Evolutionary conservation across 208 protist species (phyloP).

Genomic region (Crithidia sp.): DNA sequence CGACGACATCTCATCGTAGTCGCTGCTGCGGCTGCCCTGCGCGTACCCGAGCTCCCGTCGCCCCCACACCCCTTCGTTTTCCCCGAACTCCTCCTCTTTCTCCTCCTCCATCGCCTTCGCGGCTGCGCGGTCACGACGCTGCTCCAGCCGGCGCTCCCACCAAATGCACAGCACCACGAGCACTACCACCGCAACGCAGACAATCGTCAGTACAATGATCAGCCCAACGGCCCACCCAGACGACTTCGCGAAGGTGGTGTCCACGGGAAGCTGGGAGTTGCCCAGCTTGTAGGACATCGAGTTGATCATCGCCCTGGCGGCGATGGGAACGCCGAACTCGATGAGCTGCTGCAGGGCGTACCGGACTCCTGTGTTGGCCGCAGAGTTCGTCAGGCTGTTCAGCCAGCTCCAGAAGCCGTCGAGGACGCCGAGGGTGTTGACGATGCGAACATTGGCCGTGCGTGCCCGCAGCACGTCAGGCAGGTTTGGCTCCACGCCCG

Average conservation of each 20-base stretch:
- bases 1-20: too few species aligned
- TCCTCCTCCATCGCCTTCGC: neutral
- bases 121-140: neutral
- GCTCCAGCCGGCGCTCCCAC: conserved; percentile 10
- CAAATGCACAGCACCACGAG: conserved; percentile 26
- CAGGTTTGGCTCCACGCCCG: neutral
- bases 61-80: neutral
- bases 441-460: conserved; percentile 11
- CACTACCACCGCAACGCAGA: conserved; percentile 19
- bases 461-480: neutral
- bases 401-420: neutral
- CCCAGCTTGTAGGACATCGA: conserved; percentile 22
- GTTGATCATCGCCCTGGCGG: conserved; percentile 9
- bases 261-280: conserved; percentile 11
- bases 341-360: conserved; percentile 10
- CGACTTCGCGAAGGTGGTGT: conserved; percentile 19
- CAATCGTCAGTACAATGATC: conserved; percentile 26
- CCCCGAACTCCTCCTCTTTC: neutral
- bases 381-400: neutral
- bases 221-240: conserved; percentile 31
- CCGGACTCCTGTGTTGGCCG: neutral
- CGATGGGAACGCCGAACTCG: conserved; percentile 17
- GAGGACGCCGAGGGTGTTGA: neutral
- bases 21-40: neutral
- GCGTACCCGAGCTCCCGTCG: neutral